Conservation (phyloP, 495 filamentous ascomycete species). For the Aspergillus conjunctus region DNA sequence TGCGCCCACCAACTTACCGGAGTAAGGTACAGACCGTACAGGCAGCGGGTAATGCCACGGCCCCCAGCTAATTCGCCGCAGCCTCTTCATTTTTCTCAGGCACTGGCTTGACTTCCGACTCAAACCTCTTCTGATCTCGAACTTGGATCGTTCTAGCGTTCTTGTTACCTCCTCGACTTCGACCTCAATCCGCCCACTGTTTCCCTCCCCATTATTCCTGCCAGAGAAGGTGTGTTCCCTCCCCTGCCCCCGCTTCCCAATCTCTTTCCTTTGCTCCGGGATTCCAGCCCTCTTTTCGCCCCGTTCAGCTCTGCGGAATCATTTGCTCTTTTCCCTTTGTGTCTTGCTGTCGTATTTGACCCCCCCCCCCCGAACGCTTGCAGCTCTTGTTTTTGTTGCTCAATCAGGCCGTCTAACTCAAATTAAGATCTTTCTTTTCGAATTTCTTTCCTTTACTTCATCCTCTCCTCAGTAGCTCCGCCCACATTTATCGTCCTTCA, state of each 20-base stretch:
- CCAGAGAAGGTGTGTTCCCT: conserved; percentile 15
- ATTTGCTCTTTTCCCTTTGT: conserved; percentile 10
- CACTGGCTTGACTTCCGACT: conserved; percentile 6
- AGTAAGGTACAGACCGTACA: conserved; percentile 8
- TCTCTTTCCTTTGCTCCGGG: neutral
- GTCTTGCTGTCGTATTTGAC: conserved; percentile 7
- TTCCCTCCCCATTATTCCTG: conserved; percentile 10
- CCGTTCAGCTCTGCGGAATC: conserved; percentile 5
- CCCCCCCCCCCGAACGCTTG: neutral
- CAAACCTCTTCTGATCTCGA: conserved; percentile 28
- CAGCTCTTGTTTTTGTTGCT: conserved; percentile 3
- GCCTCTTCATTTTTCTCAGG: conserved; percentile 31
- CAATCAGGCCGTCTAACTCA: conserved; percentile 7
- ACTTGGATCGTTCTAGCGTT: conserved; percentile 33
- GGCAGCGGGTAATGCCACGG: conserved; percentile 24
- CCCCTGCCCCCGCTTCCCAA: neutral
- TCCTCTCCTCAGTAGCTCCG: conserved; percentile 11
- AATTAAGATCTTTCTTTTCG: conserved; percentile 3
- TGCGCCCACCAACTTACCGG: neutral
- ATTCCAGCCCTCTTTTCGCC: neutral
- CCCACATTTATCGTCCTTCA: conserved; percentile 17
- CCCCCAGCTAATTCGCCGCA: conserved; percentile 29
- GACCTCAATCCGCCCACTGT: conserved; percentile 23
- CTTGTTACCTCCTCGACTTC: conserved; percentile 19
- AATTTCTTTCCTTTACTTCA: conserved; percentile 1